Evolutionary conservation across 805 yeast species (phyloP), one percentile per base, ranked within the genome.

Genomic region (Lachancea sp.): DNA sequence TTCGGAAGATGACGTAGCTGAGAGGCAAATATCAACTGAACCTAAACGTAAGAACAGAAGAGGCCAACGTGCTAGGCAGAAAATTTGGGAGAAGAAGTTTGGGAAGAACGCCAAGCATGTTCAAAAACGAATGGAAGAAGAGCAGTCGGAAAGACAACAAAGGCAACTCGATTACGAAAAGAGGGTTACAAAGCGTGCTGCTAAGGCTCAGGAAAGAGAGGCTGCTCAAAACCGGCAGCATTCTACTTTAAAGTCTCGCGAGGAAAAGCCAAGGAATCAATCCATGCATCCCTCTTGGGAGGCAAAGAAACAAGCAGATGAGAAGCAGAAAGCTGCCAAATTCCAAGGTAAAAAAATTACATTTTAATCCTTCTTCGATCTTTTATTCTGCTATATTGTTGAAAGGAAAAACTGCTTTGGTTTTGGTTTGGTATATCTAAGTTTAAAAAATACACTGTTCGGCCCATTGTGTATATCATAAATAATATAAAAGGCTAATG

Each of bases 231-330:
- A 13, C 16, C 36, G 35, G 17, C 16, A 30, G 8, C 32, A 13
- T n/a, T 11, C 16, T n/a, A 17, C 12, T n/a, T 23, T 36, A 44
- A 29, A 29, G 42, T 41, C 47, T 43, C 23, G 25, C 3, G 45
- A 47, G 49, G 41, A 39, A 18, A 47, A 46, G 9, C 57, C 47
- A 13, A 49, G 56, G 26, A 39, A 45, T 16, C 56, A 57, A 36
- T 65, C 70, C 5, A 47, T 83, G 48, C 99, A 92, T 74, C 99
- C 99, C n/a, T 92, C 98, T 2, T 92, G 99, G 99, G 80, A 77
- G 52, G 98, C 98, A 17, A 85, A 84, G 67, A 78, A 75, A 66
- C 64, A 74, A 47, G 84, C 79, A 20, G 83, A 84, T 55, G 83
- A 82, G 50, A 75, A 77, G 38, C 59, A 69, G 48, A 75, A 77